Percentiles rank a stretch among this genome's conserved stretches.
phyloP scores from a whole-genome alignment of 1,284 basidiomycete species.

The Cerioporus squamosus region DNA sequence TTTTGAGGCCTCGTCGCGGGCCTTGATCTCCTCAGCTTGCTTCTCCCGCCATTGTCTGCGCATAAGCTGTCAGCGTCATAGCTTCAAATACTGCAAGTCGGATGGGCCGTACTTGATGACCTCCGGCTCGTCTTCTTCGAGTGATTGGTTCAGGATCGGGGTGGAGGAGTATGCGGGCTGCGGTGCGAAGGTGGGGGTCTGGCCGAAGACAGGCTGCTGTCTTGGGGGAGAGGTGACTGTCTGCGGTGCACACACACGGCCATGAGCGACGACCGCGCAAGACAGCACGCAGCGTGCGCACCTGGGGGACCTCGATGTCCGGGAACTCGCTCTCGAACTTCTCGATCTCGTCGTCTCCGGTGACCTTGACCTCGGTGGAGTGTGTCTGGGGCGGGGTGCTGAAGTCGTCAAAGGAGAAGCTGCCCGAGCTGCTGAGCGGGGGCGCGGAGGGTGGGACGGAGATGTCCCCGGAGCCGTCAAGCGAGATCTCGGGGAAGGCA shows the following conservation, averaged over 20 bases:
- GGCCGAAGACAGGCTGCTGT: conserved; percentile 48
- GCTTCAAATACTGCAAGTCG: not conserved
- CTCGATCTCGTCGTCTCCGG: conserved; percentile 86
- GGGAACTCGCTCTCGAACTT: conserved; percentile 94
- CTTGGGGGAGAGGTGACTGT: conserved; percentile 13
- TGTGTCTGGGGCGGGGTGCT: conserved; percentile 49
- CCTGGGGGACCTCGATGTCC: conserved; percentile 70
- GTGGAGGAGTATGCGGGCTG: conserved; percentile 71
- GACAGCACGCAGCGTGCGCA: conserved; percentile 36
- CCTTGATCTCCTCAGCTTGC: conserved; percentile 86
- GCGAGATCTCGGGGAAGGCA: conserved; percentile 85
- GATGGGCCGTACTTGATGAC: conserved; percentile 74
- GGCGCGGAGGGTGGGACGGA: conserved; percentile 40
- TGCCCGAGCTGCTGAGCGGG: conserved; percentile 31
- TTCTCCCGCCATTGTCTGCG: conserved; percentile 85
- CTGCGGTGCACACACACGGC: not conserved
- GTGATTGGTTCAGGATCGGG: conserved; percentile 70
- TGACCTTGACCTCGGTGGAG: conserved; percentile 71
- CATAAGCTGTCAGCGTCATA: not conserved
- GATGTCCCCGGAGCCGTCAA: conserved; percentile 65
- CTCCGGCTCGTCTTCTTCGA: conserved; percentile 86
- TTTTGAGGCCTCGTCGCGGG: conserved; percentile 79
- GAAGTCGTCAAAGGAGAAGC: conserved; percentile 72
- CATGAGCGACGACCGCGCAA: not conserved
- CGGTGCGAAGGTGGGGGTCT: conserved; percentile 67